These are phyloP conservation scores for Meira nashicola DNA, from an alignment of 1,284 basidiomycete species.

Conservation along the genomic window DNA sequence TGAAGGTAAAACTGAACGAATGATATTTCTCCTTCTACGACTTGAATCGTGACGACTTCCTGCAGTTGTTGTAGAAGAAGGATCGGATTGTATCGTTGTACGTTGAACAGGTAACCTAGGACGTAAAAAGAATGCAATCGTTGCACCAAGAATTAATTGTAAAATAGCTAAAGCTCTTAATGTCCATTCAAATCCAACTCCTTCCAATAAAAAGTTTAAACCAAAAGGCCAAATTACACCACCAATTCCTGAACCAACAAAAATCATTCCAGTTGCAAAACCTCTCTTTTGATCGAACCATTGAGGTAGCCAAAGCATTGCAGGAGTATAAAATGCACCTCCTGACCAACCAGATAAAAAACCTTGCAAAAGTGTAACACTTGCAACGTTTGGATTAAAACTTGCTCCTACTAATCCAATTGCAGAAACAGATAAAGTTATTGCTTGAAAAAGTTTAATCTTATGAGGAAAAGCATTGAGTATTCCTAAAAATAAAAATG, in stretches of 20 bases:
- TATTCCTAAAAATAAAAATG: conserved; percentile 24
- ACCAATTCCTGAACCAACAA: conserved; percentile 27
- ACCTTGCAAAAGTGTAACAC: conserved; percentile 29
- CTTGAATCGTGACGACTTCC: not conserved
- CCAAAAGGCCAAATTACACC: conserved; percentile 36
- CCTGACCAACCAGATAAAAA: conserved; percentile 25
- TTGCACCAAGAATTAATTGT: conserved; percentile 22
- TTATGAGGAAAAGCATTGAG: conserved; percentile 22
- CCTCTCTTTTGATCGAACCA: conserved; percentile 10
- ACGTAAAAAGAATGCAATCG: conserved; percentile 12
- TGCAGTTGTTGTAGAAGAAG: not conserved
- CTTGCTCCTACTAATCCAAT: conserved; percentile 28
- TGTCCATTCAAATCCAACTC: conserved; percentile 30
- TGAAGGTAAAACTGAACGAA: not conserved
- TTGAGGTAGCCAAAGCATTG: conserved; percentile 29
- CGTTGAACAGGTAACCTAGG: conserved; percentile 4
- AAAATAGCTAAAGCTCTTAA: conserved; percentile 24
- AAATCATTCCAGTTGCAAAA: conserved; percentile 21
- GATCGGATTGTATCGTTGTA: not conserved
- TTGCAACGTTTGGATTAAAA: conserved; percentile 22
- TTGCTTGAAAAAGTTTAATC: conserved; percentile 20
- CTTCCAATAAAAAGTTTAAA: conserved; percentile 21
- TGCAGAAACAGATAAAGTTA: conserved; percentile 17
- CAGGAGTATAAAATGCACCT: conserved; percentile 26
- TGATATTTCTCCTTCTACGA: not conserved